Base-by-base conservation (phyloP, 768 basidiomycete genomes). In the Panaeolus papilionaceus region DNA sequence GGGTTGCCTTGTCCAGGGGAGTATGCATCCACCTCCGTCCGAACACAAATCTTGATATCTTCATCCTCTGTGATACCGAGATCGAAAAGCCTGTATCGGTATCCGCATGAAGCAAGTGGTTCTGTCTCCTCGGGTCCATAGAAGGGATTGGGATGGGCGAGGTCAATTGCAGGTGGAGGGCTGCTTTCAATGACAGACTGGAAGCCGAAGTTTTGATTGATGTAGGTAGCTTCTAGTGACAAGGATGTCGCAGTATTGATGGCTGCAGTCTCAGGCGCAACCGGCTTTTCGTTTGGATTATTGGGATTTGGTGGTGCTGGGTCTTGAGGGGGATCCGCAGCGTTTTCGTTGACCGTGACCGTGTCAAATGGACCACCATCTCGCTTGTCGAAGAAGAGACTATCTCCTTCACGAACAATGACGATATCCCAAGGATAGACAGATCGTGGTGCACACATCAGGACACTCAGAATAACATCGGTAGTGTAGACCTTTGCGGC, bases 351-450 rank as follows among this genome's bases (percentile, higher is more conserved):
- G 74, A 99, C 98, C 18, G 96, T 98, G 67, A 98, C 92, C 42
- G 92, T 96, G 79, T 99, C 95, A 74, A 98, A 98, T 2, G 96
- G 94, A 65, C 97, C 96, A 16, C 96, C 96, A 76, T 96, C 94
- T 67, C 98, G 93, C 81, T 99, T 99, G 85, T 99, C 98, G 70
- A 99, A 88, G 85, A 93, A 99, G 9, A 99, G 81, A 75, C 90
- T 93, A 82, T 95, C 90, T 47, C 95, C 96, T 76, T 98, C 95
- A 38, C 95, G 92, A 38, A 94, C 85, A 72, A 99, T 92, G 69
- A 99, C 93, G 64, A 99, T 96, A 75, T 99, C 98, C 98, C 98
- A 99, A 4, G 97, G 96, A 80, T 98, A 96, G 67, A 96, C 95
- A 12, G 95, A 96, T 71, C 98, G 87, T 10, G 96, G 90, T 8